phyloP scores from a whole-genome alignment of 2,329 filamentous ascomycete species.

The Clonostachys chloroleuca region DNA sequence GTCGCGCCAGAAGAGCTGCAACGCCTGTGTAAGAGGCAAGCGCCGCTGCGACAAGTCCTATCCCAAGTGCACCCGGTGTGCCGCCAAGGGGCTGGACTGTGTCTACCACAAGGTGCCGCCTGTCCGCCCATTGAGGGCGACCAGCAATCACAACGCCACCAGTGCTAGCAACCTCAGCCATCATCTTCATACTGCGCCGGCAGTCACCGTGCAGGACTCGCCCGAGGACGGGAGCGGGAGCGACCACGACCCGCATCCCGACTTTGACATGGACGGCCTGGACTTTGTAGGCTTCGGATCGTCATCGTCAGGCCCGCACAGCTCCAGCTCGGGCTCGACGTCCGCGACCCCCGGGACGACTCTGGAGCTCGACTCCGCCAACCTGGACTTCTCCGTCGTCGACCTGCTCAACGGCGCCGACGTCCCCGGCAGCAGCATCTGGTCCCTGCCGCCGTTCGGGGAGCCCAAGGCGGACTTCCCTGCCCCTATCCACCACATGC shows the following conservation, averaged over 20 bases:
- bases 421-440: constrained; percentile 4
- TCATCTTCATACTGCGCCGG: neutral
- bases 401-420: constrained; percentile 17
- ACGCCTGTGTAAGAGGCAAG: constrained; percentile 41
- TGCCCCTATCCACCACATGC: neutral
- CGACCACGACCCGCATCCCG: constrained; percentile 9
- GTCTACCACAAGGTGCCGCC: constrained; percentile 29
- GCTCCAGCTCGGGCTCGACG: constrained; percentile 3
- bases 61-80: constrained; percentile 36
- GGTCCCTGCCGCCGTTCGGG: constrained; percentile 13
- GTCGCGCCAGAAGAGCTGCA: constrained; percentile 47
- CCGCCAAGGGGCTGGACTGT: constrained; percentile 32
- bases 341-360: constrained; percentile 19
- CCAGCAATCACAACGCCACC: constrained; percentile 1
- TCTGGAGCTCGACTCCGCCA: constrained; percentile 14
- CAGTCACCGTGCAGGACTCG: neutral
- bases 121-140: neutral
- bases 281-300: constrained; percentile 23
- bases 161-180: too few relatives aligned
- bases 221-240: constrained; percentile 8
- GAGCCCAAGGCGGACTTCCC: constrained; percentile 3
- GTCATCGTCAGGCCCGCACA: too few relatives aligned
- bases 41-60: constrained; percentile 39
- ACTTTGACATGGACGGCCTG: constrained; percentile 27
- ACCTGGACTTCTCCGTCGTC: constrained; percentile 26